Evolutionary conservation across 495 filamentous ascomycete genomes (phyloP), one percentile per base, ranked within the genome.

Genomic region (Trichoderma parareesei): DNA sequence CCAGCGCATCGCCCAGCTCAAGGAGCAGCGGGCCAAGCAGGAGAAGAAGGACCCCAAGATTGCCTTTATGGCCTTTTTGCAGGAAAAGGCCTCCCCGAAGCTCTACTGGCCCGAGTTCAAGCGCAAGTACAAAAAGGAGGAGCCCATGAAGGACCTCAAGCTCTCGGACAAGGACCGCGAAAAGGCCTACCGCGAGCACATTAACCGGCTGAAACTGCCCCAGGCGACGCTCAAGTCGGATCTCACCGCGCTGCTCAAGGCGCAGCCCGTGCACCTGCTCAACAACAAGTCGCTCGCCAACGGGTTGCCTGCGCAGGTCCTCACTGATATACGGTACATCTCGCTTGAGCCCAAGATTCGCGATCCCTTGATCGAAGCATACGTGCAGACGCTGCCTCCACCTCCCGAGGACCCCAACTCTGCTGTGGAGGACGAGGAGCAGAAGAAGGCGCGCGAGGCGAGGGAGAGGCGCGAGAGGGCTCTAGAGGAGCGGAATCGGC

Each of bases 21-120:
- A 86, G 68, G 88, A 88, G 63, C 84, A 83, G 69, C 88, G 90
- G 53, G 87, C 86, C 64, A 88, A 86, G 59, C 84, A 91, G 67
- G 89, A 90, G 71, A 93, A 92, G 77, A 84, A 86, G 63, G 92
- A 98, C 68, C 95, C 94, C 8, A 80, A 84, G 33, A 90, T 97
- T 65, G 85, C 89, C 37, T 98, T 92, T 73, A 75, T 97, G 66
- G 84, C 83, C 0, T 92, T 98, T 67, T 78, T 98, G 27, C 85
- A 92, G 65, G 85, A 88, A 66, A 79, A 88, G 64, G 92, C 91
- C 1, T 93, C 87, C 0, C 88, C 90, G 2, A 97, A 97, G 76
- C 78, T 98, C 11, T 98, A 95, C 75, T 98, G 94, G 94, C 87
- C 90, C 0, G 94, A 98, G 71, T 98, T 98, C 73, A 90, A 90